Base-by-base conservation (phyloP, 371 early-diverging fungal genomes). In the Zancudomyces culisetae region DNA sequence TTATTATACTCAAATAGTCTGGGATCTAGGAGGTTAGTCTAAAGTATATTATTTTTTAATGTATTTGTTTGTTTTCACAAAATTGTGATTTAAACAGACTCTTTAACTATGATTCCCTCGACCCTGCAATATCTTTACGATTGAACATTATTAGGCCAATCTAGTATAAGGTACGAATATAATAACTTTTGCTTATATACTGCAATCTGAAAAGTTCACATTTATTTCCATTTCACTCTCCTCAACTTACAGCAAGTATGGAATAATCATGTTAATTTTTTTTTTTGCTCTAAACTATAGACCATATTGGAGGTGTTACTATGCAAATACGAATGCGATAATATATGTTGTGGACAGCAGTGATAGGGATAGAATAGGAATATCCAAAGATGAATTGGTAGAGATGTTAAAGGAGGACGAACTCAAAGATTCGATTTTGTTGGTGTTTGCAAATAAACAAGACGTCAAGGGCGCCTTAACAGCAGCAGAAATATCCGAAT, bases 381-480 rank as follows among this genome's bases (percentile, higher is more conserved):
- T 85, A 27, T 75, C 83, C 43, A 78, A 83, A 54, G 87, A 90
- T 55, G 97, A 96, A 66, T 73, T 96, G 60, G 75, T 80, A 55
- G 70, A 79, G 24, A 87, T 89, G 86, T 66, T 87, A 53, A 78
- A 79, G 51, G 97, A 96, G 74, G 94, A 90, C 56, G 97, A 96
- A 59, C 74, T 96, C 52, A 76, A 79, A 55, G 86, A 88, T 54
- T 81, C 91, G 10, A 76, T 85, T 48, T 70, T 95, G 64, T 71
- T 92, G 55, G 93, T 96, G 49, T 81, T 92, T 69, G 94, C 95
- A 50, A 92, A 94, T 73, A 93, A 96, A 74, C 94, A 71, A 73
- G 97, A 96, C 73, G 77, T 92, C 76, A 78, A 77, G 24, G 90
- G 90, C 21, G 91, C 94, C 49, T 85, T 94, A 91, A 78, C 81